Base-by-base conservation (phyloP, 139 green algal genomes). In the Chlamydomonas sp. region DNA sequence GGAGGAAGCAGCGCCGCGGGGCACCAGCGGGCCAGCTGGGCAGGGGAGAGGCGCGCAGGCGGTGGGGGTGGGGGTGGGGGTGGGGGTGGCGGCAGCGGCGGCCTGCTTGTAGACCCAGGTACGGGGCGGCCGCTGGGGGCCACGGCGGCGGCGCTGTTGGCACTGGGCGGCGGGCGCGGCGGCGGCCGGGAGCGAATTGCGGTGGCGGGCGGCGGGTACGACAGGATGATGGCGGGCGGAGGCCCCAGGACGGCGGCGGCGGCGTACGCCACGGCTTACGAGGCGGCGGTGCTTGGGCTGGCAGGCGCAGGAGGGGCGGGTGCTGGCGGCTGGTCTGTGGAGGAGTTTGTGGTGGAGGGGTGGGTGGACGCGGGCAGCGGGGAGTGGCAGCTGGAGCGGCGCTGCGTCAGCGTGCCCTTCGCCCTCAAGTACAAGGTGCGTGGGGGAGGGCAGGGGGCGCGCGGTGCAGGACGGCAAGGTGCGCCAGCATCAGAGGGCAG, bases 331-430 rank as follows among this genome's bases (percentile, higher is more conserved):
- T 60, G 77, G 4, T 63, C 63, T 31, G 66, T 67, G 12, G 80
- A 80, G 82, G 82, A 80, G 71, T 86, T 86, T 60, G 61, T 60
- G 15, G 61, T 86, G 69, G 57, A 9, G 20, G 82, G 82, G n/a
- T 86, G 72, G 71, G 8, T 86, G 82, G 82, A 80, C 71, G 5
- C 31, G 60, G 20, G 3, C 20, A 68, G 20, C 15, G 82, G 82
- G 3, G 82, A 79, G 71, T 86, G 82, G 82, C 72, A 49, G 49
- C n/a, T 86, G 71, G 4, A 73, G 82, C 82, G 71, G 9, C 60
- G 72, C 69, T 79, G 82, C 71, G 62, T 86, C 9, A 73, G 63
- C 20, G 82, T 86, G 72, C 82, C 82, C 3, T 80, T 64, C 61
- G 61, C 71, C 14, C 71, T 86, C 4, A 58, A 15, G 2, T 86